These are phyloP conservation scores for Torrubiella hemipterigena DNA, from an alignment of 2,329 filamentous ascomycete species.

Conservation along the genomic window DNA sequence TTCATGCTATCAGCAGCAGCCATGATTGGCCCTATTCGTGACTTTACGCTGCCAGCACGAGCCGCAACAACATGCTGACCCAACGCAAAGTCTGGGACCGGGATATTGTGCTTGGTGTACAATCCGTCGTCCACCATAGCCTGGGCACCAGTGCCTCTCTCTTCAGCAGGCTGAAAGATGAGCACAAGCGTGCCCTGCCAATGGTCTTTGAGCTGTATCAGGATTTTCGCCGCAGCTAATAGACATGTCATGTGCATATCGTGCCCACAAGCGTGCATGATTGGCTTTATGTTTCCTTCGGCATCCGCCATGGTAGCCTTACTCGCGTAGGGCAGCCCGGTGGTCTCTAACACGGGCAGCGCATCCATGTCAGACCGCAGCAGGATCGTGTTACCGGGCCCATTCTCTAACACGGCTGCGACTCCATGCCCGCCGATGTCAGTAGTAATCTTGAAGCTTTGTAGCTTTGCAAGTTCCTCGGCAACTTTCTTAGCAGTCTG, in stretches of 20 bases:
- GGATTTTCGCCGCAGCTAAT: constrained; percentile 38
- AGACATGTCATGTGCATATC: constrained; percentile 51
- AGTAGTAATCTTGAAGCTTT: constrained; percentile 24
- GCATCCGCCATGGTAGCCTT: no score
- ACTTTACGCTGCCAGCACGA: constrained; percentile 18
- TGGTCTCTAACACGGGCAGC: constrained; percentile 43
- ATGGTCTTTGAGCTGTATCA: constrained; percentile 26
- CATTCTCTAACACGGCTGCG: constrained; percentile 43
- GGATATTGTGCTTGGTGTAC: constrained; percentile 14
- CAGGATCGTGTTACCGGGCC: constrained; percentile 39
- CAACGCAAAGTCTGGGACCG: constrained; percentile 20
- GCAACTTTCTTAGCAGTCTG: constrained; percentile 36
- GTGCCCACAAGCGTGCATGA: constrained; percentile 61
- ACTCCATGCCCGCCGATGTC: constrained; percentile 45
- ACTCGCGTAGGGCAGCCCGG: constrained; percentile 43
- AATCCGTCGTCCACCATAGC: constrained; percentile 25
- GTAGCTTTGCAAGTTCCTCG: constrained; percentile 19
- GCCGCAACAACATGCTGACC: constrained; percentile 22
- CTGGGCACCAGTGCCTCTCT: constrained; percentile 46
- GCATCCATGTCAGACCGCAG: constrained; percentile 53
- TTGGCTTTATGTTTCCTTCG: no score
- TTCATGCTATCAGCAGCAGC: constrained; percentile 14
- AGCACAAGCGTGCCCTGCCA: constrained; percentile 55
- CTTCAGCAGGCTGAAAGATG: constrained; percentile 58
- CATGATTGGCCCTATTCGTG: constrained; percentile 13